Evolutionary conservation across 177 flowering plant genomes (phyloP), one percentile per base, ranked within the genome.

Genomic region (Vitis hybrid): DNA sequence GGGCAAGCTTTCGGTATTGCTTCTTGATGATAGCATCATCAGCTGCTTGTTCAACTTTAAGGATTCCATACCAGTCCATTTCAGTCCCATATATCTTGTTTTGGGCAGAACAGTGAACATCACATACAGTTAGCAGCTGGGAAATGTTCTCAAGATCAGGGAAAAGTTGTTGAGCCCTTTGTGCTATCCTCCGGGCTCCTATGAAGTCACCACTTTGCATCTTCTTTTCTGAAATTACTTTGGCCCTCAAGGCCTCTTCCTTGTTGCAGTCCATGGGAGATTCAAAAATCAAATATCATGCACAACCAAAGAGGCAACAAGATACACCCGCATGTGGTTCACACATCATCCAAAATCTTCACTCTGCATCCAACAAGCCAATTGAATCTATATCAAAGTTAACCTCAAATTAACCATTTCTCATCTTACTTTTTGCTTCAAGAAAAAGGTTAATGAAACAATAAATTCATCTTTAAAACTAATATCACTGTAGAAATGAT

Each of bases 211-310:
- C 68, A 9, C n/a, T 76, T 29, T 33, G 51, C 86, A 86, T 76
- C 76, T 68, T 87, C 66, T 26, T 70, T 67, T 86, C 87, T 12
- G 92, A 86, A 18, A 85, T 29, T 58, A 75, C 74, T 73, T 65
- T 81, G 60, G 87, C 89, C 62, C 83, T 80, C 19, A 83, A 5
- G 14, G 92, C 92, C 75, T 85, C 90, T 19, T 85, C 89, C 71
- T 82, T 85, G 79, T 88, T 88, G 72, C 89, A 86, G 58, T 86
- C 90, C 90, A 88, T 88, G 62, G 58, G 20, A 29, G 15, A 57
- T 14, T 33, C 61, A 52, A 59, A 65, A 39, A 39, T 39, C 45
- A 39, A 39, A 39, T 39, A 5, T 39, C 45, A 39, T 39, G 45
- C 55, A 39, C 51, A 63, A 14, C 7, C 8, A 63, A 10, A 20